Evolutionary conservation across 345 rosid genomes (phyloP), one percentile per base, ranked within the genome.

Genomic region (Hypericum androsaemum): DNA sequence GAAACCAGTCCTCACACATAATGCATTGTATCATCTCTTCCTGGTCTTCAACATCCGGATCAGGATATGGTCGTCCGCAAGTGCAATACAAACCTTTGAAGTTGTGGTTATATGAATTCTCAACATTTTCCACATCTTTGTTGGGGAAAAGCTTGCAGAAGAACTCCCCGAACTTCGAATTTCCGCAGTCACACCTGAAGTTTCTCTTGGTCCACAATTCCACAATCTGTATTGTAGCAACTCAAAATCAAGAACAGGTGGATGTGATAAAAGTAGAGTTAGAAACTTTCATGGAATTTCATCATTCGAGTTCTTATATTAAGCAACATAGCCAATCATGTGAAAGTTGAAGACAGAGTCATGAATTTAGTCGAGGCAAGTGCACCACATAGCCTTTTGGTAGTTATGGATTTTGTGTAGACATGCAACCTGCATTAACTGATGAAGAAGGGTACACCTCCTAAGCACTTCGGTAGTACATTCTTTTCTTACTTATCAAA

Each of bases 191-290:
- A 57, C 97, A 92, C 52, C 76, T 74, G 43, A 92, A 83, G 57
- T 78, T 83, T 61, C 99, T 85, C 74, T 88, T 88, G 69, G 97
- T 92, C 99, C 97, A 92, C 6, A 92, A 82, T 77, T 92, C 99
- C 72, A 92, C 73, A 52, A 80, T 69, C 96, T 82, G 39, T 66
- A 41, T 35, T 39, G 43, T n/a, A 16, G 40, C 5, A 55, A 62
- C 42, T 8, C 14, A 37, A 0, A 1, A 37, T n/a, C 15, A 22
- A 22, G 32, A 22, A 22, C 32, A 22, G 1, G 32, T 22, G 32
- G 32, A 22, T 22, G 32, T 22, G 32, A 22, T 22, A 22, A 22
- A 22, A 22, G 32, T 4, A 22, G 2, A 22, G 32, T 22, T 22
- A 22, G 32, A 22, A 22, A 22, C 32, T 22, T 22, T 22, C 4